A percentile compares a stretch with the other conserved stretches of the same genome.
phyloP scores from a whole-genome alignment of 495 filamentous ascomycete species.

The Penicillium samsonianum region DNA sequence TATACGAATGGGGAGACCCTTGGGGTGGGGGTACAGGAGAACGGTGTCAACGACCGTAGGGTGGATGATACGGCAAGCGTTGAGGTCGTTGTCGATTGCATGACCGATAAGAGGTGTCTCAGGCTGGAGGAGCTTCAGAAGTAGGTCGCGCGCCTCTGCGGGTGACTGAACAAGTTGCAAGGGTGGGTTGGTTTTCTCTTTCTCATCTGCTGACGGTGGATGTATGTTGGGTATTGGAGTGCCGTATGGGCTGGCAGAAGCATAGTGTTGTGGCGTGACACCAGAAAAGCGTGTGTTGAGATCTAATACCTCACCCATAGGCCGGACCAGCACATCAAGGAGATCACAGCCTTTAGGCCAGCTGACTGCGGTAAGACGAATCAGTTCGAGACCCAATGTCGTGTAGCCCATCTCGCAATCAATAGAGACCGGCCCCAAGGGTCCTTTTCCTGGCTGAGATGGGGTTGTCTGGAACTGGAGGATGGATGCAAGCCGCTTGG shows the following conservation, averaged over 20 bases:
- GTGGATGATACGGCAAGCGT: conserved; percentile 78
- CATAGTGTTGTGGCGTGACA: conserved; percentile 71
- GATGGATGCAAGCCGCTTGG: conserved; percentile 72
- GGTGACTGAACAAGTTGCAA: conserved; percentile 74
- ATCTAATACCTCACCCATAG: conserved; percentile 81
- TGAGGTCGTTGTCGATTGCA: conserved; percentile 93
- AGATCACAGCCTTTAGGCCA: conserved; percentile 78
- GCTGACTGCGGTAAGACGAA: conserved; percentile 81
- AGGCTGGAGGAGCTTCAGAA: conserved; percentile 70
- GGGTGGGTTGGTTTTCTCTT: conserved; percentile 23
- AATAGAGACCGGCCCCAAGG: conserved; percentile 64
- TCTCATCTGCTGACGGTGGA: conserved; percentile 16
- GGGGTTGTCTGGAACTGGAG: conserved; percentile 82
- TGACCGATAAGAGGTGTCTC: conserved; percentile 86
- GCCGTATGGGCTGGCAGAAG: conserved; percentile 63
- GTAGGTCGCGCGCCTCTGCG: conserved; percentile 65
- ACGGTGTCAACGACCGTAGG: conserved; percentile 83
- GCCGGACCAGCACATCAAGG: conserved; percentile 82
- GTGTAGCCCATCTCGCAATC: conserved; percentile 99
- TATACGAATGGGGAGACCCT: conserved; percentile 73
- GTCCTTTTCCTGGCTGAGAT: conserved; percentile 45
- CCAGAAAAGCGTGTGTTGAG: conserved; percentile 90
- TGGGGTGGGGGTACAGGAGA: conserved; percentile 75
- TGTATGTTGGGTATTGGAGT: conserved; percentile 18
- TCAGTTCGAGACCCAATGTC: conserved; percentile 77